phyloP scores from a whole-genome alignment of 805 yeast genomes.

The Monosporozyma aerobia region DNA sequence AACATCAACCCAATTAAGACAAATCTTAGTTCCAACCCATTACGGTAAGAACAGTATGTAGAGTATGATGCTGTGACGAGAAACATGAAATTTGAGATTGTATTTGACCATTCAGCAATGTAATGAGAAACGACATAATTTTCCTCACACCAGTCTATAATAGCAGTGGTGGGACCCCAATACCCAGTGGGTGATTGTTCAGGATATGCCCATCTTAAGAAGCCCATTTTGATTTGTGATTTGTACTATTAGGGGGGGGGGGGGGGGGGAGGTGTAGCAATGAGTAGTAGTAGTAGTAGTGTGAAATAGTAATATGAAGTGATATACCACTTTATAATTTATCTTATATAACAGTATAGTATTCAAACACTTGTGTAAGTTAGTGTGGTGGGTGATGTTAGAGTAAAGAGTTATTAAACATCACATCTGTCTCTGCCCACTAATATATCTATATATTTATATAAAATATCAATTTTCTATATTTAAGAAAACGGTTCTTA shows the following conservation, averaged over 20 bases:
- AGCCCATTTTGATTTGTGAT: constrained; percentile 27
- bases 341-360: too few species aligned
- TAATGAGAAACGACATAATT: constrained; percentile 81
- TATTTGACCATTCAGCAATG: constrained; percentile 85
- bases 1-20: constrained; percentile 68
- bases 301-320: too few species aligned
- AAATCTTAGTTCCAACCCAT: constrained; percentile 63
- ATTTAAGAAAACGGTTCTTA: too few species aligned
- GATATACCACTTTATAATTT: too few species aligned
- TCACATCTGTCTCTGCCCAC: background rate
- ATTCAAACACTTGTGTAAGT: too few species aligned
- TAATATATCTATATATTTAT: background rate
- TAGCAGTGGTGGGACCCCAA: constrained; percentile 83
- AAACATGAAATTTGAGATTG: constrained; percentile 62
- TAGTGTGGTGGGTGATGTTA: too few species aligned
- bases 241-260: too few species aligned
- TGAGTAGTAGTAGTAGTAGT: too few species aligned
- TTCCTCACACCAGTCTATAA: constrained; percentile 99
- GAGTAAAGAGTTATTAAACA: too few species aligned
- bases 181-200: constrained; percentile 46
- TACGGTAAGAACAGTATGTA: constrained; percentile 47
- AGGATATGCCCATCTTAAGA: constrained; percentile 40
- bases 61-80: constrained; percentile 53
- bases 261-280: too few species aligned
- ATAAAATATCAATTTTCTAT: background rate